A percentile compares a stretch with the other conserved stretches of the same genome.
phyloP scores from a whole-genome alignment of 345 rosid species.

The Gossypioides kirkii region DNA sequence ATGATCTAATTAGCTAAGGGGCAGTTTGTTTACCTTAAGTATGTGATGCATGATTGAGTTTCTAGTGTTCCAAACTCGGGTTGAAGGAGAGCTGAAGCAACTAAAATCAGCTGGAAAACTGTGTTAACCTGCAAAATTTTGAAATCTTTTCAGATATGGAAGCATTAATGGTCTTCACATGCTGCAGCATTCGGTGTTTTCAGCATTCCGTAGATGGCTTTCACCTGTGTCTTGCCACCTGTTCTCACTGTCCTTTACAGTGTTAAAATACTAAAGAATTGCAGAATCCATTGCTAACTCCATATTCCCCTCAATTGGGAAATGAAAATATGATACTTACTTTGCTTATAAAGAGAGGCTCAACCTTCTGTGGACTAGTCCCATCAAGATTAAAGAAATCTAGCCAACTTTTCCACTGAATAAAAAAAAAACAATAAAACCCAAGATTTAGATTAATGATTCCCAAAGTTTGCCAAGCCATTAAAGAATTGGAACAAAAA shows the following conservation, averaged over 20 bases:
- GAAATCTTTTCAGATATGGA: neutral
- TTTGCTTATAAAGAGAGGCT: constrained; percentile 93
- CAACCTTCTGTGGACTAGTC: constrained; percentile 58
- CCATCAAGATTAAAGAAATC: constrained; percentile 85
- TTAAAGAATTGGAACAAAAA: neutral
- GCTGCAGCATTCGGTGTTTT: neutral
- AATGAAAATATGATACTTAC: constrained; percentile 23
- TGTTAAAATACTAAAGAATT: neutral
- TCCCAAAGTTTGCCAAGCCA: neutral
- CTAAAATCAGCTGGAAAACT: constrained; percentile 78
- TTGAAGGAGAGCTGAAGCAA: constrained; percentile 86
- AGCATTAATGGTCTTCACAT: neutral
- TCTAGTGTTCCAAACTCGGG: constrained; percentile 73
- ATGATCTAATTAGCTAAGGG: neutral
- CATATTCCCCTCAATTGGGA: neutral
- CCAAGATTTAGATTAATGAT: neutral
- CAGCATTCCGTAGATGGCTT: neutral
- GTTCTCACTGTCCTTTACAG: neutral
- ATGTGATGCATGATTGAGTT: constrained; percentile 60
- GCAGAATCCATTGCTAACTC: neutral
- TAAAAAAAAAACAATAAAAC: neutral
- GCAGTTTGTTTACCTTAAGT: constrained; percentile 53
- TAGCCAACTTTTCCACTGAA: constrained; percentile 66
- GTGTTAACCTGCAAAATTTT: constrained; percentile 69
- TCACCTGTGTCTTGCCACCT: neutral